Percentiles rank a stretch among this genome's conserved stretches.
phyloP scores from a whole-genome alignment of 768 basidiomycete genomes.

The Pulveroboletus sp. region DNA sequence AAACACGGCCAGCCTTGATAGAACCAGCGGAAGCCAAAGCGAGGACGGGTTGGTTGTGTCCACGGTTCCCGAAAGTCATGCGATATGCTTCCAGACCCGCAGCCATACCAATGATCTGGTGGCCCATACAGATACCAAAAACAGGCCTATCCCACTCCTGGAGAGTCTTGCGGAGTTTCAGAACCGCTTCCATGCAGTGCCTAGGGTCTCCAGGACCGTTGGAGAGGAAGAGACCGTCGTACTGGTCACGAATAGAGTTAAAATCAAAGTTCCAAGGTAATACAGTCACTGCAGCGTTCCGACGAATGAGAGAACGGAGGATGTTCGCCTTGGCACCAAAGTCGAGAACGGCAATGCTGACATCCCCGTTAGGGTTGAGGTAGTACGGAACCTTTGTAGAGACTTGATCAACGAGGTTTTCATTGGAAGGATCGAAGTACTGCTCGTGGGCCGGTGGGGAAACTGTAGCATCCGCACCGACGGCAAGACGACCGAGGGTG shows the following conservation, averaged over 20 bases:
- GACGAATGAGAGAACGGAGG: slow-evolving; percentile 82
- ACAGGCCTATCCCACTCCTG: slow-evolving; percentile 89
- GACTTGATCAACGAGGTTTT: slow-evolving; percentile 92
- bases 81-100: slow-evolving; percentile 95
- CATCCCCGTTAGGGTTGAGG: slow-evolving; percentile 80
- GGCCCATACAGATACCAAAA: slow-evolving; percentile 99
- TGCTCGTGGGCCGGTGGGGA: slow-evolving; percentile 59
- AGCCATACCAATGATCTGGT: slow-evolving; percentile 96
- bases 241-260: slow-evolving; percentile 84
- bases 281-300: slow-evolving; percentile 90
- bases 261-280: slow-evolving; percentile 98
- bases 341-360: slow-evolving; percentile 93
- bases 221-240: slow-evolving; percentile 90
- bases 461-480: slow-evolving; percentile 66
- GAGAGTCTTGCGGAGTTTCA: slow-evolving; percentile 76
- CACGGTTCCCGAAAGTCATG: slow-evolving; percentile 99
- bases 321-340: slow-evolving; percentile 99
- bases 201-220: slow-evolving; percentile 96
- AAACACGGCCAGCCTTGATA: slow-evolving; percentile 93
- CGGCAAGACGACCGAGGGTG: slow-evolving; percentile 85
- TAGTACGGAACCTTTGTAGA: slow-evolving; percentile 83
- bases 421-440: slow-evolving; percentile 88
- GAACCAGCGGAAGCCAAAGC: slow-evolving; percentile 91
- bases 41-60: slow-evolving; percentile 97
- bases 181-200: slow-evolving; percentile 81